Conservation (phyloP, 2,329 filamentous ascomycete species). For the Podosphaera xanthii region DNA sequence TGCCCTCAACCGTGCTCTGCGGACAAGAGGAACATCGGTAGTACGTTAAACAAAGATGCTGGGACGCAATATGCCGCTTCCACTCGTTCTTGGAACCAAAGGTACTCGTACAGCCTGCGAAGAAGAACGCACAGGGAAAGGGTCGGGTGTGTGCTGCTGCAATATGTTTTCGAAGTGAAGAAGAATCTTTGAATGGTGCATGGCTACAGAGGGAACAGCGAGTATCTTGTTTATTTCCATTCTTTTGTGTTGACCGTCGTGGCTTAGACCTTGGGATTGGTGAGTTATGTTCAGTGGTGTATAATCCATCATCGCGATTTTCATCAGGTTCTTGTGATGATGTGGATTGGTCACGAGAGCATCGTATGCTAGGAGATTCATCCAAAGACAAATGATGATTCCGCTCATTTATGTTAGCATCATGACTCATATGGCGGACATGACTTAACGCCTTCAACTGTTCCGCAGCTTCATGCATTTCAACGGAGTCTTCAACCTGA, state of each 20-base stretch:
- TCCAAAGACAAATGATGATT: slow-evolving; percentile 15
- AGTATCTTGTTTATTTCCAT: slow-evolving; percentile 32
- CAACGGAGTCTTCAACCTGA: slow-evolving; percentile 38
- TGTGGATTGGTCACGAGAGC: slow-evolving; percentile 20
- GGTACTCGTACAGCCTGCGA: slow-evolving; percentile 60
- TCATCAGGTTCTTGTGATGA: slow-evolving; percentile 20
- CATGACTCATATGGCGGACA: slow-evolving; percentile 31
- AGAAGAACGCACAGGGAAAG: slow-evolving; percentile 69
- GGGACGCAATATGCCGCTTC: slow-evolving; percentile 83
- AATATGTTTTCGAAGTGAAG: slow-evolving; percentile 41
- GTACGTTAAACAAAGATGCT: slow-evolving; percentile 54
- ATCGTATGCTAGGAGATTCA: slow-evolving; percentile 14
- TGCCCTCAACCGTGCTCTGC: slow-evolving; percentile 28
- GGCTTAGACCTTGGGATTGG: slow-evolving; percentile 14
- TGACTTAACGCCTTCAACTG: slow-evolving; percentile 43
- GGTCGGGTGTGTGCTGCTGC: slow-evolving; percentile 46
- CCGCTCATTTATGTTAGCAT: slow-evolving; percentile 16
- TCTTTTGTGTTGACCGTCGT: slow-evolving; percentile 16
- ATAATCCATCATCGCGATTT: slow-evolving; percentile 20
- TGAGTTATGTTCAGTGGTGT: slow-evolving; percentile 16
- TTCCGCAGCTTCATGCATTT: slow-evolving; percentile 46
- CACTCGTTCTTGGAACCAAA: slow-evolving; percentile 94
- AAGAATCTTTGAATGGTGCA: slow-evolving; percentile 42
- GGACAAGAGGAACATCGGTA: slow-evolving; percentile 42
- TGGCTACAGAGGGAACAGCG: slow-evolving; percentile 38